Base-by-base conservation (phyloP, 495 filamentous ascomycete genomes). In the Hyaloscypha bicolor region DNA sequence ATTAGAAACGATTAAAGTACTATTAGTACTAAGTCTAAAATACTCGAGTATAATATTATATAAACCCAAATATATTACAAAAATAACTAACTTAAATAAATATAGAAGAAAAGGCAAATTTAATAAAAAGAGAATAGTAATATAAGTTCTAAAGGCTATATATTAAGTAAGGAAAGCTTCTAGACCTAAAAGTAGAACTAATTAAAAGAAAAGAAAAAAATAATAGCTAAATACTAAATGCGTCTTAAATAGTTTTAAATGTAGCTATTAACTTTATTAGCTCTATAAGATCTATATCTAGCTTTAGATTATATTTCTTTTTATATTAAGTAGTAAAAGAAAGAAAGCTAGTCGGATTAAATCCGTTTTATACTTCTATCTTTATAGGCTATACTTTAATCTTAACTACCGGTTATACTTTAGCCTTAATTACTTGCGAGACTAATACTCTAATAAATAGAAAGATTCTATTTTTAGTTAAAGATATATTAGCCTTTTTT, bases 221-320 rank as follows among this genome's bases (percentile, higher is more conserved):
- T 32, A 69, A 69, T 37, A 30, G 61, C 55, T 69, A 69, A 21
- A 69, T 4, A 55, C 61, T 69, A 32, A 69, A 55, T 30, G 61
- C 42, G 16, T 69, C 55, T 69, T 69, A 51, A 64, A 69, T 65
- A 52, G 29, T 69, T 69, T 69, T 69, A 39, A 69, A 69, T 33
- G 42, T 32, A 69, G 25, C 25, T 25, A 25, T 25, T 25, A 25
- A 25, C 25, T 25, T 25, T 25, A 25, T 25, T 25, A 25, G 61
- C 61, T 39, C 33, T 67, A 30, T 30, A 67, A 32, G 57, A 68
- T 68, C 60, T 69, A 42, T 55, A 61, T 42, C 61, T 65, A 69
- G 55, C 61, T 69, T 69, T 42, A 69, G 2, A 69, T 69, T 69
- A 69, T 69, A 42, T 55, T 69, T 69, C 67, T 69, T 69, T 60